Evolutionary conservation across 768 basidiomycete genomes (phyloP).

Genomic region (Mycena chlorophos): DNA sequence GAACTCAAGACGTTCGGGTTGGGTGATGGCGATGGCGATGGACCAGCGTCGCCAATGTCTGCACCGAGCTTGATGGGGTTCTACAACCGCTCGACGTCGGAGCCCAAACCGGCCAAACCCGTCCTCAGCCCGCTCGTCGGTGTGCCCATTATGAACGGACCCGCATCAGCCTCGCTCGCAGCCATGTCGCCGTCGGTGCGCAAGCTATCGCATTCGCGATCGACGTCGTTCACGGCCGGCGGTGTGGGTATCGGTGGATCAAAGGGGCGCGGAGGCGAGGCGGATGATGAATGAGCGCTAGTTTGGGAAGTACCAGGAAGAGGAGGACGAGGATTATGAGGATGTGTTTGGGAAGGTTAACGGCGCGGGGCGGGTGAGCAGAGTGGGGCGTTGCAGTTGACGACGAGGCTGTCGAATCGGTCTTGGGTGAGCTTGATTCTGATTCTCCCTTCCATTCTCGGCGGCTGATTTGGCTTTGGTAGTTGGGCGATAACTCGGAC

Average conservation of each 20-base stretch:
- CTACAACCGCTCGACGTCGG: slow-evolving; percentile 31
- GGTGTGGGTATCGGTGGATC: slow-evolving; percentile 51
- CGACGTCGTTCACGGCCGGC: slow-evolving; percentile 54
- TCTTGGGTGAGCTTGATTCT: slow-evolving; percentile 66
- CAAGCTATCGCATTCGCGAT: slow-evolving; percentile 66
- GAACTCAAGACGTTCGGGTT: slow-evolving; percentile 80
- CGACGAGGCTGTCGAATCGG: slow-evolving; percentile 82
- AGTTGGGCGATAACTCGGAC: slow-evolving; percentile 81
- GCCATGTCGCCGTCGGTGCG: no score
- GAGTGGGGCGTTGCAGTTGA: slow-evolving; percentile 77
- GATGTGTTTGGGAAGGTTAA: slow-evolving; percentile 87
- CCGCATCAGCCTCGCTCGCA: slow-evolving; percentile 22
- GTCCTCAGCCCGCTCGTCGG: slow-evolving; percentile 48
- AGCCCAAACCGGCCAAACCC: slow-evolving; percentile 50
- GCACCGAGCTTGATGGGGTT: slow-evolving; percentile 61
- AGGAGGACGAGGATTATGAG: slow-evolving; percentile 89
- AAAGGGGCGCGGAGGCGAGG: slow-evolving; percentile 65
- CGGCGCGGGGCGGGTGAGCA: slow-evolving; percentile 55
- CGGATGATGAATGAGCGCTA: slow-evolving; percentile 57
- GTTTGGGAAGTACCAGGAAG: slow-evolving; percentile 85
- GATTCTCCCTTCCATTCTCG: neutral
- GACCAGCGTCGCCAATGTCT: slow-evolving; percentile 60
- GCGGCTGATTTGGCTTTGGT: no score
- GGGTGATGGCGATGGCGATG: slow-evolving; percentile 36
- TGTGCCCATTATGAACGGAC: slow-evolving; percentile 29